A percentile compares a stretch with the other conserved stretches of the same genome.
Evolutionary conservation across 768 basidiomycete genomes (phyloP).

Genomic region (Lentinus tigrinus): DNA sequence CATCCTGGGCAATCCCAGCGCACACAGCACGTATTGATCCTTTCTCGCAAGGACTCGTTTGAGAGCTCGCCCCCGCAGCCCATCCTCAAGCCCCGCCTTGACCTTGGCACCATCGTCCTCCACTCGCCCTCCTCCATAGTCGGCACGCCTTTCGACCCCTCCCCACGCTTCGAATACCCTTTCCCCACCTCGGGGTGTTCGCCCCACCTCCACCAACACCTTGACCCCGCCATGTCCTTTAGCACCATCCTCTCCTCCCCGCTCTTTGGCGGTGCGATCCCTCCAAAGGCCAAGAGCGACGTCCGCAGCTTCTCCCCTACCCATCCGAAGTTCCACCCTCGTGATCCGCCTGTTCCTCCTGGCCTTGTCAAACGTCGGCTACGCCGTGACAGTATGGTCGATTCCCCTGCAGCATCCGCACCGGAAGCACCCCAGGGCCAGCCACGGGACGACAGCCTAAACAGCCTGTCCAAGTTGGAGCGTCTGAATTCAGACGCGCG

Average conservation of each 20-base stretch:
- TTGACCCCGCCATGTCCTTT: constrained; percentile 3
- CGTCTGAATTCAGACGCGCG: not conserved
- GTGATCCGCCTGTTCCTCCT: constrained; percentile 24
- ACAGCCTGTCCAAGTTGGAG: not conserved
- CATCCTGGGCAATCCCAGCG: not conserved
- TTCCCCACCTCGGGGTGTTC: constrained; percentile 21
- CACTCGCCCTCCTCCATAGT: constrained; percentile 33
- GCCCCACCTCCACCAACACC: constrained; percentile 7
- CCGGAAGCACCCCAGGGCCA: not conserved
- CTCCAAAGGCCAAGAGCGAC: constrained; percentile 1
- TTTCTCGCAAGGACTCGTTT: not conserved
- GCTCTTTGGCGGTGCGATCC: not conserved
- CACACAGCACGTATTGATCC: not conserved
- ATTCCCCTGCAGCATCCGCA: not conserved
- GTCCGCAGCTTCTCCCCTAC: constrained; percentile 22
- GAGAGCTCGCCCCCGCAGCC: not conserved
- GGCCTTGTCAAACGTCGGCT: constrained; percentile 18
- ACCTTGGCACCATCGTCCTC: constrained; percentile 22
- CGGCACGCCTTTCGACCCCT: constrained; percentile 32
- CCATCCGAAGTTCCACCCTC: constrained; percentile 19
- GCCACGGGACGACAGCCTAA: not conserved
- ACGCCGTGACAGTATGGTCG: not conserved
- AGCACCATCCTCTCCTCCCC: not conserved
- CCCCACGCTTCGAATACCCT: constrained; percentile 34
- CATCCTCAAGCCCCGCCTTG: constrained; percentile 19